Conservation (phyloP, 768 basidiomycete genomes). For the Pleurotus sapidus region DNA sequence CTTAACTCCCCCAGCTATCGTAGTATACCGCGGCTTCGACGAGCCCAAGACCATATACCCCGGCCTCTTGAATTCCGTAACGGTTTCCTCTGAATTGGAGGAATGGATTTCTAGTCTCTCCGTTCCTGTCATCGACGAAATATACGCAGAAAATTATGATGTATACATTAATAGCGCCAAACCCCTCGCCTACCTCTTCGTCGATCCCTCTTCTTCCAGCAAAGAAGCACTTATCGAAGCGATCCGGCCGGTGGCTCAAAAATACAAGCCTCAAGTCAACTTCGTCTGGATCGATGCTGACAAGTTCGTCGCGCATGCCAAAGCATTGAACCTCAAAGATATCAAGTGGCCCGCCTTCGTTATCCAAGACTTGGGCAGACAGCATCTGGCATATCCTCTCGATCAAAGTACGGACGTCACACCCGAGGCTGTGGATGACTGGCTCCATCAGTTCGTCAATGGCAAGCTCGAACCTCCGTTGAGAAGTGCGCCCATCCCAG, state of each 20-base stretch:
- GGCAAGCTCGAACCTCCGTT: slow-evolving; percentile 79
- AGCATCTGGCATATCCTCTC: slow-evolving; percentile 87
- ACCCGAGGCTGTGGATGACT: slow-evolving; percentile 50
- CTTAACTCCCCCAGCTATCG: slow-evolving; percentile 78
- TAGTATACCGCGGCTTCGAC: slow-evolving; percentile 92
- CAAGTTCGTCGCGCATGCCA: slow-evolving; percentile 95
- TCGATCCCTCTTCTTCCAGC: slow-evolving; percentile 71
- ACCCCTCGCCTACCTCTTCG: slow-evolving; percentile 93
- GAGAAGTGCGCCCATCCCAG: slow-evolving; percentile 89
- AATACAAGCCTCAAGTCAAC: slow-evolving; percentile 86
- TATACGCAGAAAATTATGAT: slow-evolving; percentile 91
- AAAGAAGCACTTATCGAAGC: slow-evolving; percentile 64
- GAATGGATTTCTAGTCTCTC: slow-evolving; percentile 82
- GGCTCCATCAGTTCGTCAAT: slow-evolving; percentile 62
- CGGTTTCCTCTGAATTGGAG: slow-evolving; percentile 69
- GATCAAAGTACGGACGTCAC: slow-evolving; percentile 66
- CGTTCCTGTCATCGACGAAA: slow-evolving; percentile 87
- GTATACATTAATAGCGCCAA: slow-evolving; percentile 77
- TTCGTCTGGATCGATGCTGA: slow-evolving; percentile 97
- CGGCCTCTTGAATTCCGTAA: too few relatives aligned
- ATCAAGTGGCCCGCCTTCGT: slow-evolving; percentile 93
- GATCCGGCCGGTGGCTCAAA: slow-evolving; percentile 73
- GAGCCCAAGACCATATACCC: slow-evolving; percentile 74
- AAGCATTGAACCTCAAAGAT: slow-evolving; percentile 84
- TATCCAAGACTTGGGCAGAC: slow-evolving; percentile 71